Conservation (phyloP, 1,284 basidiomycete genomes). For the Trichosporon faecale region DNA sequence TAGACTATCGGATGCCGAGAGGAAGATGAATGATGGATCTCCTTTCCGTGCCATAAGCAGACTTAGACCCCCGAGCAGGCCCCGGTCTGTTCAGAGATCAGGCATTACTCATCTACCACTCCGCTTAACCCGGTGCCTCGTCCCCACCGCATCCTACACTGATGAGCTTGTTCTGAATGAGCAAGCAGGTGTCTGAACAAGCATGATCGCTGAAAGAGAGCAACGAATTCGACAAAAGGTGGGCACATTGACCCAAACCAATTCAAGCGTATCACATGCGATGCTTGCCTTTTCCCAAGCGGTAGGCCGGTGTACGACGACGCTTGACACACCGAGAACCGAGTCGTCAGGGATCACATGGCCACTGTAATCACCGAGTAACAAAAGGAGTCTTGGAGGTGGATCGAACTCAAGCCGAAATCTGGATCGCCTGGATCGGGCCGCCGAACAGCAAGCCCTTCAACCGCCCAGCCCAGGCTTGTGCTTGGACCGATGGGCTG, state of each 20-base stretch:
- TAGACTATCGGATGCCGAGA: not conserved
- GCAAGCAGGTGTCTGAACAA: not conserved
- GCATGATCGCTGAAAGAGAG: not conserved
- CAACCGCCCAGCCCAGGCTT: not conserved
- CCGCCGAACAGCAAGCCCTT: not conserved
- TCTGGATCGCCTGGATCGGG: not conserved
- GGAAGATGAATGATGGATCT: not conserved
- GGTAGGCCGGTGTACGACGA: not conserved
- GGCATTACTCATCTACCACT: not conserved
- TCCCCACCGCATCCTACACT: not conserved
- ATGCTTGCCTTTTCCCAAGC: not conserved
- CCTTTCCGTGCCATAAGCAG: not conserved
- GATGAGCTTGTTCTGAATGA: not conserved
- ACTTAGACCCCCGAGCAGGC: not conserved
- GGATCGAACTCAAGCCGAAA: not conserved
- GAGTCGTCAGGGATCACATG: not conserved
- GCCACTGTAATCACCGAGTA: not conserved
- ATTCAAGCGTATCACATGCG: not conserved
- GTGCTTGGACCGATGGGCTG: not conserved
- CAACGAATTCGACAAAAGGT: not conserved
- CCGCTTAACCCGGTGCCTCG: not conserved
- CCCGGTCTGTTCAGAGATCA: not conserved
- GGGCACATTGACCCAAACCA: not conserved
- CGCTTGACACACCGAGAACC: not conserved
- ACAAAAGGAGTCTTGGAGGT: not conserved